phyloP scores from a whole-genome alignment of 179 eudicot species.

The Vitellaria paradoxa region DNA sequence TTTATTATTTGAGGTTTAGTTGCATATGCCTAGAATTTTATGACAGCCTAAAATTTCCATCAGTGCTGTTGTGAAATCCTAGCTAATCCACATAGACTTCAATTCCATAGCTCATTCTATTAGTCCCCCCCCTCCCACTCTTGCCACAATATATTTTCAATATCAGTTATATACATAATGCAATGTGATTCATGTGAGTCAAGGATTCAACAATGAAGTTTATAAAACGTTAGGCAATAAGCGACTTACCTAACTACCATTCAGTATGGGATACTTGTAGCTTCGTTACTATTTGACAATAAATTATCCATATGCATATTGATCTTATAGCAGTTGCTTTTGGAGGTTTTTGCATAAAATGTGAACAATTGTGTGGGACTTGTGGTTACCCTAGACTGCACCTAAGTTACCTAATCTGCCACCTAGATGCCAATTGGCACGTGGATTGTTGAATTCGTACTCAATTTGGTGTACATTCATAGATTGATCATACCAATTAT shows the following conservation, averaged over 20 bases:
- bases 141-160: background rate
- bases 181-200: background rate
- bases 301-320: background rate
- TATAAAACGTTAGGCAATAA: too few species aligned
- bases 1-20: background rate
- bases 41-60: background rate
- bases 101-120: background rate
- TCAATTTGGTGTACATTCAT: too few species aligned
- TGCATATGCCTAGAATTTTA: background rate
- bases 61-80: background rate
- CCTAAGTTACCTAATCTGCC: too few species aligned
- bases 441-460: too few species aligned
- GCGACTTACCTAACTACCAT: too few species aligned
- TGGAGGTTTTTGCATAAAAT: background rate
- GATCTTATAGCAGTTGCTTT: background rate
- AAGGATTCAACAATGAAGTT: background rate
- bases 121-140: background rate
- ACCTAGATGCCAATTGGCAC: too few species aligned
- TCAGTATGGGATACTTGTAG: background rate
- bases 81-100: background rate
- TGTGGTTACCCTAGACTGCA: background rate
- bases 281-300: background rate
- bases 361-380: background rate
- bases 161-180: background rate
- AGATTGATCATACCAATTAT: too few species aligned